A percentile compares a stretch with the other conserved stretches of the same genome.
phyloP scores from a whole-genome alignment of 1,139 yeast species.

The Pichia sp. region DNA sequence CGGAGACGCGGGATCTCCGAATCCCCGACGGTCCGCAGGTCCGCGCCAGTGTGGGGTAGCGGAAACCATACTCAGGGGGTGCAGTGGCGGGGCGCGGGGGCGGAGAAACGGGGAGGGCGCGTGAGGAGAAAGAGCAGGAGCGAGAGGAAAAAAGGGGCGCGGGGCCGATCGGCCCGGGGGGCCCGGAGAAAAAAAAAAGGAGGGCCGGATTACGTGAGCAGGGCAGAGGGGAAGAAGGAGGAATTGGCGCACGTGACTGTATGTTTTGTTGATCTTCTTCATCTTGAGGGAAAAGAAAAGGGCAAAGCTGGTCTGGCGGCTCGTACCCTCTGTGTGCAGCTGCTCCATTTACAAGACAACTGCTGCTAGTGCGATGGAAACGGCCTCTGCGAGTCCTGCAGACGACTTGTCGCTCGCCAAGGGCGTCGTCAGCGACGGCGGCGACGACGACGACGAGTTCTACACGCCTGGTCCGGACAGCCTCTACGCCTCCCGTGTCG shows the following conservation, averaged over 20 bases:
- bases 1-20: not conserved
- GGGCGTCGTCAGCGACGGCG: slow-evolving; percentile 16
- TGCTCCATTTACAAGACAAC: too few species aligned
- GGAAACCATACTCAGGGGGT: not conserved
- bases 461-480: slow-evolving; percentile 72
- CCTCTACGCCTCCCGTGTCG: slow-evolving; percentile 51
- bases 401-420: not conserved
- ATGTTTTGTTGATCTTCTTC: too few species aligned
- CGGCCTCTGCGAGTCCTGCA: not conserved
- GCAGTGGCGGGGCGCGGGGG: not conserved
- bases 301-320: too few species aligned
- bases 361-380: not conserved
- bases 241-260: too few species aligned
- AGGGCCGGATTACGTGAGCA: too few species aligned
- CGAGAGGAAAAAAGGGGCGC: not conserved
- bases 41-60: not conserved
- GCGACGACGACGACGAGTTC: slow-evolving; percentile 52
- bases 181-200: not conserved
- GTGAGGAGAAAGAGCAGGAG: too few species aligned
- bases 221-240: too few species aligned
- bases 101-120: too few species aligned
- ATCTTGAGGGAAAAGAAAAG: too few species aligned
- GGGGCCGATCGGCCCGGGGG: not conserved
- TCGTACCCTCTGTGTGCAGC: too few species aligned
- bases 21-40: not conserved